phyloP scores from a whole-genome alignment of 495 filamentous ascomycete genomes.

The Thermochaetoides thermophila region DNA sequence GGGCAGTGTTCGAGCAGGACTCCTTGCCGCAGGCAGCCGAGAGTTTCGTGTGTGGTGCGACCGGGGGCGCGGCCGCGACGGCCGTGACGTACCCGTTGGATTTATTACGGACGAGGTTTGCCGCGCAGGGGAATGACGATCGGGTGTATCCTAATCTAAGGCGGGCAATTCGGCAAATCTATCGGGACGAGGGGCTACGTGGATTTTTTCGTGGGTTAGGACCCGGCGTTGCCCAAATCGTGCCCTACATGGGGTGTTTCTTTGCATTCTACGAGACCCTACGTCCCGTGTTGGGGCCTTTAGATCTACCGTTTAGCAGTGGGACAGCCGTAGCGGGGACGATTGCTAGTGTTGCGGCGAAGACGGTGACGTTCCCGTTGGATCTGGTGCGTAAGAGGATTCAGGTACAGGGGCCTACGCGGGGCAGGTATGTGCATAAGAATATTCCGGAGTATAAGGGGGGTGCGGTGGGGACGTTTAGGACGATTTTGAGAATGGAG shows the following conservation, averaged over 20 bases:
- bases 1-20: slow-evolving; percentile 19
- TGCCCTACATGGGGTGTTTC: slow-evolving; percentile 94
- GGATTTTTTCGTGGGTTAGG: slow-evolving; percentile 81
- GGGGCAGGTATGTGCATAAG: slow-evolving; percentile 60
- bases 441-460: slow-evolving; percentile 69
- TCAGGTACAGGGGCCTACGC: slow-evolving; percentile 87
- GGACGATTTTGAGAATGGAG: slow-evolving; percentile 52
- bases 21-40: slow-evolving; percentile 40
- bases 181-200: slow-evolving; percentile 49
- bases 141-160: slow-evolving; percentile 58
- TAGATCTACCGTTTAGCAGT: slow-evolving; percentile 56
- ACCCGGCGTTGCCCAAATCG: slow-evolving; percentile 69
- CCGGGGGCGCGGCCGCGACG: slow-evolving; percentile 68
- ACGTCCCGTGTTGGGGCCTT: slow-evolving; percentile 31
- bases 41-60: slow-evolving; percentile 64
- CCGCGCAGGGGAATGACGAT: slow-evolving; percentile 81
- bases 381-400: slow-evolving; percentile 85
- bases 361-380: slow-evolving; percentile 85
- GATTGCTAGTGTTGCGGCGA: slow-evolving; percentile 61
- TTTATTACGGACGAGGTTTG: slow-evolving; percentile 85
- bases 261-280: slow-evolving; percentile 77
- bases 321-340: slow-evolving; percentile 73
- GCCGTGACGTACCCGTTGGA: slow-evolving; percentile 83
- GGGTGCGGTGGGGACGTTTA: slow-evolving; percentile 49
- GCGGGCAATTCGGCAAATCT: slow-evolving; percentile 55